Base-by-base conservation (phyloP, 2,329 filamentous ascomycete species). In the Elsinoe perseae region DNA sequence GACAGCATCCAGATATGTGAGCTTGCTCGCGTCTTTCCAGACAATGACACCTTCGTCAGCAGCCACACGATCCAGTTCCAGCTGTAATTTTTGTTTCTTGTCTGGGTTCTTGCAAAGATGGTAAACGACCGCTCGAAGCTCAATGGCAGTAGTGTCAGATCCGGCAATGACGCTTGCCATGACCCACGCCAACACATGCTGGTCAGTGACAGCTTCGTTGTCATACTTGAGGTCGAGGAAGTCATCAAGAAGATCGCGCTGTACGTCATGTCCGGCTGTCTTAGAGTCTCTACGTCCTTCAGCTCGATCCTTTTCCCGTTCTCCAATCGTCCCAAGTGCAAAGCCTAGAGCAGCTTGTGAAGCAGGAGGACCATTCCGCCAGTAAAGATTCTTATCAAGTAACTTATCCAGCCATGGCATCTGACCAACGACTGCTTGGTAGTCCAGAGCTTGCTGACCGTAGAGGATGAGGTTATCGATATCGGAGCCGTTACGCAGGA, bases 1-100 rank as follows among this genome's bases (percentile, higher is more conserved):
- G 14, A 50, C 44, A n/a, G 82, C 85, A 21, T 79, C 75, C 53
- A 87, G 76, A 62, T 89, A 91, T 1, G 79, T 77, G 2, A 90
- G 10, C 25, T 50, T 50, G 44, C 44, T 50, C 9, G 44, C 44
- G 5, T 50, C 44, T 10, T 25, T 50, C 44, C 44, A 32, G 44
- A 5, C 7, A 16, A 50, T 18, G 3, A 50, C 25, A 20, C 44
- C 44, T 7, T 30, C 64, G 18, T 56, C 56, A n/a, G 14, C 54
- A 4, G 60, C 58, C 7, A 68, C 68, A 1, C 50, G 58, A 25
- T 72, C 68, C 18, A 78, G 65, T 57, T 79, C 76, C 0, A 60
- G 16, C 1, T 64, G 63, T 2, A 78, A 62, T 36, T 68, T 69
- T 5, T 61, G 32, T 55, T 75, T 63, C 2, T 59, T 59, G 0